A percentile compares a stretch with the other conserved stretches of the same genome.
Conservation (phyloP, 306 rosid species). For the Glycine soja region DNA sequence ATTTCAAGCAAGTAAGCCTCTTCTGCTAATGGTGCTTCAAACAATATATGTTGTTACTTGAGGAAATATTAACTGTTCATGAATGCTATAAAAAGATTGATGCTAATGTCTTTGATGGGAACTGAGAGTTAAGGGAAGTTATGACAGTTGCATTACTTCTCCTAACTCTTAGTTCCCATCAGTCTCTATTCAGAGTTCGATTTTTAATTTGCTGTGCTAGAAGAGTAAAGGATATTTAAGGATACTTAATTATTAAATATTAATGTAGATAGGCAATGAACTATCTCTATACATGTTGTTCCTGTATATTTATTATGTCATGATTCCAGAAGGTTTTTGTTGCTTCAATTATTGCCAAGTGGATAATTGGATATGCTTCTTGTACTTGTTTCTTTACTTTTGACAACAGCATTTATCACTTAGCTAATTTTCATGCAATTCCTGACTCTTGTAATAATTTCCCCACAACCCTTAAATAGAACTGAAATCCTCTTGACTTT, state of each 20-base stretch:
- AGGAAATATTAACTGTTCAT: constrained; percentile 22
- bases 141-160: not conserved
- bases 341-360: constrained; percentile 9
- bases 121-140: not conserved
- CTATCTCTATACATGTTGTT: constrained; percentile 30
- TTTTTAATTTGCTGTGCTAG: constrained; percentile 23
- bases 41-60: constrained; percentile 19
- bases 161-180: not conserved
- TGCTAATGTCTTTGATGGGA: not conserved
- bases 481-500: constrained; percentile 15
- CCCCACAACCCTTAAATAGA: not conserved
- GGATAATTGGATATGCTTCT: not conserved
- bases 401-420: not conserved
- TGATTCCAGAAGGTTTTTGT: constrained; percentile 12
- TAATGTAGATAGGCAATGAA: constrained; percentile 22
- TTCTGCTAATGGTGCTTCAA: constrained; percentile 38
- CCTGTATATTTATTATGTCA: not conserved
- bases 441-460: constrained; percentile 5
- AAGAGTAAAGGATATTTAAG: not conserved
- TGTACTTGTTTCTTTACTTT: not conserved
- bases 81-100: constrained; percentile 3
- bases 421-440: constrained; percentile 15
- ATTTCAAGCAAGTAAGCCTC: constrained; percentile 74
- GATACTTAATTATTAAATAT: not conserved
- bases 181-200: not conserved